Conservation (phyloP, 2,329 filamentous ascomycete genomes). For the Saccharata proteae region DNA sequence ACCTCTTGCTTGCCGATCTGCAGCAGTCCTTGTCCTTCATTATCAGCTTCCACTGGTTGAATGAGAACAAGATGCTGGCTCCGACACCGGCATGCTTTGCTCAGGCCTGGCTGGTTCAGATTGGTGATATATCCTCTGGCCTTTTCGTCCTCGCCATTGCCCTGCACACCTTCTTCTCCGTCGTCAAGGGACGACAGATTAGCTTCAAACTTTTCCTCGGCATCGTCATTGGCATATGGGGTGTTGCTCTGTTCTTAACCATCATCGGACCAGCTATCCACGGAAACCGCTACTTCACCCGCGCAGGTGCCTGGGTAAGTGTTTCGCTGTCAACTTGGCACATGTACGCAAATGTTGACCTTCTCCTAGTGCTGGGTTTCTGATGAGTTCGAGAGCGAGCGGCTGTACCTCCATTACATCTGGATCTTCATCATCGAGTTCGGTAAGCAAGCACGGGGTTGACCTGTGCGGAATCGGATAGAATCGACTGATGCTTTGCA, state of each 20-base stretch:
- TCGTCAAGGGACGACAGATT: conserved; percentile 36
- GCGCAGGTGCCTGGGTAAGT: conserved; percentile 40
- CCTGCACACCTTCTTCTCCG: conserved; percentile 39
- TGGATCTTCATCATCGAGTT: conserved; percentile 44
- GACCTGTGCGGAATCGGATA: no score
- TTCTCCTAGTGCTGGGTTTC: conserved; percentile 38
- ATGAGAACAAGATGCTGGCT: conserved; percentile 30
- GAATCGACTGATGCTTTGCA: no score
- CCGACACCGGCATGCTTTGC: conserved; percentile 35
- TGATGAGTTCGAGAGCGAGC: conserved; percentile 28
- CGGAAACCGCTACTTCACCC: conserved; percentile 31
- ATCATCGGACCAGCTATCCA: conserved; percentile 34
- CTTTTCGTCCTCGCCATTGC: conserved; percentile 43
- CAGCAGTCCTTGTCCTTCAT: conserved; percentile 39
- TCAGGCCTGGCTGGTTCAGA: conserved; percentile 40
- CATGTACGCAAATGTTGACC: no score
- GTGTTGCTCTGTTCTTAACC: conserved; percentile 33
- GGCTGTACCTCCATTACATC: conserved; percentile 40
- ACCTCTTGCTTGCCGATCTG: conserved; percentile 41
- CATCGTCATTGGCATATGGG: conserved; percentile 34
- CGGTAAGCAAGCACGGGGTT: no score
- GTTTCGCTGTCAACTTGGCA: no score
- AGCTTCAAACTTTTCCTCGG: conserved; percentile 32
- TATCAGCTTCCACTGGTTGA: conserved; percentile 37
- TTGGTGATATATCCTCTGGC: conserved; percentile 41